These are phyloP conservation scores for Talaromyces piceae DNA, from an alignment of 2,329 filamentous ascomycete genomes.

Conservation along the genomic window DNA sequence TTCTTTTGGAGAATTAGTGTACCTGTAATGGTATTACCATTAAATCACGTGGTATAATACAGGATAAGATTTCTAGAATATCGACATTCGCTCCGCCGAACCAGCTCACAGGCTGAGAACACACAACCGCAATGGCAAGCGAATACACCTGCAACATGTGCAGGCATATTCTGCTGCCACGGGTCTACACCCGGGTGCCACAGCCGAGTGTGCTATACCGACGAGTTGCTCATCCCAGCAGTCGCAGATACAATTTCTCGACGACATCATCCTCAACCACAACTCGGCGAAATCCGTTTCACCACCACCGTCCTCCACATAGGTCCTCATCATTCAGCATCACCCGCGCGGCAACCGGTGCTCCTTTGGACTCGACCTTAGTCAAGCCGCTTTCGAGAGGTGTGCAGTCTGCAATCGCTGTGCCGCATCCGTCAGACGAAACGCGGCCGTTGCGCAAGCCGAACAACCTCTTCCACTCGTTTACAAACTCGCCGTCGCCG, in stretches of 20 bases:
- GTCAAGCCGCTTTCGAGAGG: slow-evolving; percentile 14
- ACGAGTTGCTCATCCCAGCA: slow-evolving; percentile 17
- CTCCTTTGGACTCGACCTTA: slow-evolving; percentile 19
- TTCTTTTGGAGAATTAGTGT: too few species aligned
- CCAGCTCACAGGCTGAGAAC: not conserved
- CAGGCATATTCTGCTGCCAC: slow-evolving; percentile 27
- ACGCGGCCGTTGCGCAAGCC: slow-evolving; percentile 48
- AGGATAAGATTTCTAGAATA: not conserved
- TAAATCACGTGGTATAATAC: slow-evolving; percentile 7
- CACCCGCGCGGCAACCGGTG: not conserved
- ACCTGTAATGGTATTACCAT: not conserved
- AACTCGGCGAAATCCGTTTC: slow-evolving; percentile 2
- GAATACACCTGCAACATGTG: slow-evolving; percentile 36
- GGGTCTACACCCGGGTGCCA: slow-evolving; percentile 18
- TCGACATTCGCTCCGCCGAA: not conserved
- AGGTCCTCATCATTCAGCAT: not conserved
- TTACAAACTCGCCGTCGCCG: slow-evolving; percentile 78
- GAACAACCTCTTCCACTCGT: slow-evolving; percentile 89
- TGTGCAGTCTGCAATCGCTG: slow-evolving; percentile 21
- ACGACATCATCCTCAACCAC: not conserved
- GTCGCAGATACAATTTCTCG: slow-evolving; percentile 17
- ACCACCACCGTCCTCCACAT: not conserved
- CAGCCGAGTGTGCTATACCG: slow-evolving; percentile 18
- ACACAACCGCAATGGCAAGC: slow-evolving; percentile 26
- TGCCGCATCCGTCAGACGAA: slow-evolving; percentile 15